Base-by-base conservation (phyloP, 2,329 filamentous ascomycete genomes). In the Monilinia fructigena region DNA sequence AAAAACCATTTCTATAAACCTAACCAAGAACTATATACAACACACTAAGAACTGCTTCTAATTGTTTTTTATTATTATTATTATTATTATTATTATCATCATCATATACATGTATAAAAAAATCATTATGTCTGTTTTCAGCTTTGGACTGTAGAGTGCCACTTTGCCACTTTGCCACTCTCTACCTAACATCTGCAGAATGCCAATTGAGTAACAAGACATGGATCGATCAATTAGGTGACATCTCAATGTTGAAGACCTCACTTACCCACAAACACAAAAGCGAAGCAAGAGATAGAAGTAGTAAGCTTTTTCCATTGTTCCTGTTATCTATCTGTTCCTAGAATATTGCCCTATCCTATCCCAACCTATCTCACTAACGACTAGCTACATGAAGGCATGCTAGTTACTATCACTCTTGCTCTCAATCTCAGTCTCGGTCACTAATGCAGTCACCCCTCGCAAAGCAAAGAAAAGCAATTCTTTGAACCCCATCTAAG, bases 291-390 rank as follows among this genome's bases (percentile, higher is more conserved):
- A 20, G 38, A 48, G 11, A 28, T 50, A 38, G 45, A 16, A 61
- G 28, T 28, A 28, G 28, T 28, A 50, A 50, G 5, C 26, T 26
- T 8, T 61, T n/a, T 50, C 14, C 45, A 50, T 52, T 38, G n/a
- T 40, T 18, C 58, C 20, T 50, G n/a, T 50, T n/a, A 23, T 38
- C 58, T 61, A 50, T 61, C 58, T 50, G n/a, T 50, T 16, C 45
- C 23, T n/a, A 61, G 47, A 14, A 50, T 26, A 61, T 45, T 28
- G 10, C 26, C 31, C 18, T 23, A n/a, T 53, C 7, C 52, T n/a
- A 54, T 42, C 35, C 55, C 23, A 28, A 28, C 10, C 55, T 38
- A 58, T 58, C 40, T 16, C 55, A 58, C 4, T 23, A 26, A 45
- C 45, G 11, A 23, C 55, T 47, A 58, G 23, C 40, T 58, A 26